A percentile compares a stretch with the other conserved stretches of the same genome.
phyloP scores from a whole-genome alignment of 106 monocot species.

The Triglochin maritima region DNA sequence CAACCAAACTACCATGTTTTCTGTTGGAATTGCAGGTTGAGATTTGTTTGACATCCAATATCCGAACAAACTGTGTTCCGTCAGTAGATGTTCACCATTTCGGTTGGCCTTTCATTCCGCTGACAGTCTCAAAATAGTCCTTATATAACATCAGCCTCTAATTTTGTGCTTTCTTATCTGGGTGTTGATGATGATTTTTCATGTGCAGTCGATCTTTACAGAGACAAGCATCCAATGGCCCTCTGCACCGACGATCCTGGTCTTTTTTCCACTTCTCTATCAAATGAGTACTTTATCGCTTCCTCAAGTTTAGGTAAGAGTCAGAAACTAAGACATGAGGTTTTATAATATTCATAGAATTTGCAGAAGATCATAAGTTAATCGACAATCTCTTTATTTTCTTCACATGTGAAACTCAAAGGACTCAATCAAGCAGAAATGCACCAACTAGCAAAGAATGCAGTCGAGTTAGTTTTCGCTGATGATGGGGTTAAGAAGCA shows the following conservation, averaged over 20 bases:
- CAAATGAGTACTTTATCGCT: slow-evolving; percentile 71
- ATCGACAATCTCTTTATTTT: slow-evolving; percentile 1
- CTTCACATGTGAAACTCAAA: slow-evolving; percentile 8
- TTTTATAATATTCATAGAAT: background rate
- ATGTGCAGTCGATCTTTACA: slow-evolving; percentile 72
- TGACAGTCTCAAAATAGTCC: background rate
- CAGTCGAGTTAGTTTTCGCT: slow-evolving; percentile 45
- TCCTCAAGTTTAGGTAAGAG: slow-evolving; percentile 68
- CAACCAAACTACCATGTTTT: too few relatives aligned
- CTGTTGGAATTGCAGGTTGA: slow-evolving; percentile 42
- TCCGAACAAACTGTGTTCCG: slow-evolving; percentile 45
- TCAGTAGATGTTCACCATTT: slow-evolving; percentile 81
- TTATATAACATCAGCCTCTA: too few relatives aligned
- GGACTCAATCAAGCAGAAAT: slow-evolving; percentile 53
- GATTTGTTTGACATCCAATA: slow-evolving; percentile 93
- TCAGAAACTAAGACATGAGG: background rate
- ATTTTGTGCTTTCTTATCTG: too few relatives aligned
- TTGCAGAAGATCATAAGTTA: background rate
- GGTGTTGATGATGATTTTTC: background rate
- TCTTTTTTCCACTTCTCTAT: slow-evolving; percentile 73
- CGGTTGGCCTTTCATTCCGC: slow-evolving; percentile 26
- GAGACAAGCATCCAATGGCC: slow-evolving; percentile 57
- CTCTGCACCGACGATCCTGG: slow-evolving; percentile 92
- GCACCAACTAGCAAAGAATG: slow-evolving; percentile 41
- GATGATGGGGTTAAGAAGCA: slow-evolving; percentile 50